A percentile compares a stretch with the other conserved stretches of the same genome.
Evolutionary conservation across 164 flowering plant genomes (phyloP).

Genomic region (Warburgia ugandensis): DNA sequence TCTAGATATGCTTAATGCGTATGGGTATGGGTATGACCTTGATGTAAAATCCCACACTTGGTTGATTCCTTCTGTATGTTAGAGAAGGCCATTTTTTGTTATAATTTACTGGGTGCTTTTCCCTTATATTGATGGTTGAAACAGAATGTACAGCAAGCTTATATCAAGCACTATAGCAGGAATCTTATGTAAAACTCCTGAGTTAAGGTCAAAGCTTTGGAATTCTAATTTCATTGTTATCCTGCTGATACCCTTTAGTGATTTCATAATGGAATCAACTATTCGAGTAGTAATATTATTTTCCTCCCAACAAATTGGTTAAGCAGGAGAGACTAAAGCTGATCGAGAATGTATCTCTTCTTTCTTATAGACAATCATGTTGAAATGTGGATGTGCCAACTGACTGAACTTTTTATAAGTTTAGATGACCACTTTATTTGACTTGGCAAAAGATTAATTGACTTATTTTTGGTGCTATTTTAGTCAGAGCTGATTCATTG

Average conservation of each 20-base stretch:
- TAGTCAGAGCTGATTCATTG: too few species aligned
- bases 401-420: too few species aligned
- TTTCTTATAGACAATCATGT: too few species aligned
- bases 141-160: constrained; percentile 99
- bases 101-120: too few species aligned
- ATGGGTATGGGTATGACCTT: constrained; percentile 65
- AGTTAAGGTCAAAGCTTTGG: constrained; percentile 32
- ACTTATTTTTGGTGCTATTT: too few species aligned
- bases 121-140: constrained; percentile 13
- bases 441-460: too few species aligned
- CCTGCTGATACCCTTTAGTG: not conserved
- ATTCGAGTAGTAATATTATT: not conserved
- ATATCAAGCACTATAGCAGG: constrained; percentile 82
- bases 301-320: constrained; percentile 58
- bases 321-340: constrained; percentile 96
- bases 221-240: not conserved
- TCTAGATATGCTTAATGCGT: constrained; percentile 97
- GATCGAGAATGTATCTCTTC: too few species aligned
- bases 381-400: too few species aligned
- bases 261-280: not conserved
- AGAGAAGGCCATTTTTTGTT: too few species aligned
- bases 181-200: constrained; percentile 79
- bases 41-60: too few species aligned
- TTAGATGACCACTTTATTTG: too few species aligned
- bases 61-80: too few species aligned